A percentile compares a stretch with the other conserved stretches of the same genome.
Conservation (phyloP, 768 basidiomycete species). For the Cantharellus cinnabarinus region DNA sequence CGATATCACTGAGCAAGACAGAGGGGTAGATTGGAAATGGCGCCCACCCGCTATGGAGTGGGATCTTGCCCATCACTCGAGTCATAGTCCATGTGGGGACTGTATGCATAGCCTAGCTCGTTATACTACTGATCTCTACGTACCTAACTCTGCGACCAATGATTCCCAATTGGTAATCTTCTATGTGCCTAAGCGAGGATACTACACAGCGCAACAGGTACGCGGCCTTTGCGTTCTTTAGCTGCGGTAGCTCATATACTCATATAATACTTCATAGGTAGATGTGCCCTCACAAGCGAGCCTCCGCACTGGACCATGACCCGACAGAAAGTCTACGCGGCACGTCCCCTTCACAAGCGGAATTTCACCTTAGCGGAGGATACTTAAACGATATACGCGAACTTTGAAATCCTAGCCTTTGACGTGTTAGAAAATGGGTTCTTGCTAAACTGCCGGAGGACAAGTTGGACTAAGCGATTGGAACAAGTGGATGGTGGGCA, state of each 20-base stretch:
- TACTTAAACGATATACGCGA: conserved; percentile 34
- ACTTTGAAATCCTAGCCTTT: conserved; percentile 41
- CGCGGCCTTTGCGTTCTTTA: conserved; percentile 1
- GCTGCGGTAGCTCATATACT: neutral
- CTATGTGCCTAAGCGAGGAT: conserved; percentile 34
- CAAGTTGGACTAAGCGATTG: conserved; percentile 39
- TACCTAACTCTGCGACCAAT: conserved; percentile 12
- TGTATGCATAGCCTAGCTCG: too few relatives aligned
- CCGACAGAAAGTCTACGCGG: conserved; percentile 35
- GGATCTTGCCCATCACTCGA: conserved; percentile 28
- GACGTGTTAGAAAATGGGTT: conserved; percentile 27
- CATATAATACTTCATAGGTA: conserved; percentile 3
- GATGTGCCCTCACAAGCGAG: conserved; percentile 33
- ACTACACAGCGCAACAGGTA: conserved; percentile 53
- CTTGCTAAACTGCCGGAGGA: conserved; percentile 31
- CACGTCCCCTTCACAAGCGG: conserved; percentile 43
- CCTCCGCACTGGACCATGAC: conserved; percentile 45
- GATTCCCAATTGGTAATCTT: conserved; percentile 51
- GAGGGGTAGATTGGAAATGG: conserved; percentile 38
- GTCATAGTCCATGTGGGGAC: conserved; percentile 16
- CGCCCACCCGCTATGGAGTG: conserved; percentile 24
- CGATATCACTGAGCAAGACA: conserved; percentile 22
- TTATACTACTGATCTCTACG: too few relatives aligned
- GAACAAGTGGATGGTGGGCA: conserved; percentile 41
- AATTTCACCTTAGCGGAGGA: conserved; percentile 40